Base-by-base conservation (phyloP, 1,284 basidiomycete species). In the Pseudomicrostroma phylloplanum region DNA sequence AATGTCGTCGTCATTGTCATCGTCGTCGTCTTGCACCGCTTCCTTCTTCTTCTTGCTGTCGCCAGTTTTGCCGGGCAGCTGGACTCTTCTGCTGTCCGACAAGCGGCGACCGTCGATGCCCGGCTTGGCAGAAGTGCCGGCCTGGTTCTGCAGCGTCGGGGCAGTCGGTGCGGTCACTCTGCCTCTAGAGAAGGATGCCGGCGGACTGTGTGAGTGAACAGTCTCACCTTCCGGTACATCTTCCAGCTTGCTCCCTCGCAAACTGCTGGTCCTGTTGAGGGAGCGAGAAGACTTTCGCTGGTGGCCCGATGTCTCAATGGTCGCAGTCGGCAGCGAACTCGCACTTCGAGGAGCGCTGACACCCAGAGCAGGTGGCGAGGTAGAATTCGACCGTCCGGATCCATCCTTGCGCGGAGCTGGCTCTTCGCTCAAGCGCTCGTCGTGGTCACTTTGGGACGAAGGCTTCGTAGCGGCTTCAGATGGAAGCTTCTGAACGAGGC, bases 161-260 rank as follows among this genome's bases (percentile, higher is more conserved):
- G 30, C 30, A 36, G 3, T 36, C 4, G 30, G 30, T 48, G 43
- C 43, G 43, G 15, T 12, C 43, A 21, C 15, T 17, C 21, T 48
- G 43, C 43, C 21, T 12, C 17, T n/a, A 12, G 43, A 17, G 21
- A 48, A 48, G 43, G 43, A 21, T 12, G 43, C 15, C 6, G 15
- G 17, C 17, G 15, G 43, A 21, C 43, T 48, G 6, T n/a, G 15
- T 17, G 43, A 17, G 12, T 48, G 43, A 17, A 48, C 43, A 17
- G 43, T 21, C 12, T 48, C 43, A 21, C 17, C 21, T 48, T 54
- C 51, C 6, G 51, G 51, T 25, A 54, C 51, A 25, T 54, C 51
- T 19, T 54, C 51, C n/a, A 54, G 51, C 17, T 23, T 54, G 51
- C 51, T 19, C n/a, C 51, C 51, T 3, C 51, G 13, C 21, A 21